Percentiles rank a stretch among this genome's conserved stretches.
These are phyloP conservation scores for Quercus cerris DNA, from an alignment of 306 rosid species.

Conservation along the genomic window DNA sequence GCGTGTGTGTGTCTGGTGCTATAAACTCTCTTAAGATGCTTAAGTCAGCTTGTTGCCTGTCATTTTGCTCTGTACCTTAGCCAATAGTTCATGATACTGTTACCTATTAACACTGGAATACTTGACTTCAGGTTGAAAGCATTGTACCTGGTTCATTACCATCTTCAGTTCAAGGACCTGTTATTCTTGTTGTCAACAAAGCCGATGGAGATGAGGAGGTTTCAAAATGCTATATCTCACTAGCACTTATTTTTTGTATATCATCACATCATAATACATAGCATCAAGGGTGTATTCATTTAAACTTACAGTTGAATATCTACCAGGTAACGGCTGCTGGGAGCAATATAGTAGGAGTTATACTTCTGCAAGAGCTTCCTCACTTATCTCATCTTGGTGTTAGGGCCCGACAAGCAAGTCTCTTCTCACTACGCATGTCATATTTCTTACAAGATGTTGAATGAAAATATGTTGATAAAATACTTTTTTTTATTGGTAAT, in stretches of 20 bases:
- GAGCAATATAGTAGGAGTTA: conserved; percentile 75
- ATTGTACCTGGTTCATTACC: conserved; percentile 85
- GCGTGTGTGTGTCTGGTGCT: background rate
- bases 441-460: background rate
- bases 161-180: conserved; percentile 64
- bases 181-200: conserved; percentile 70
- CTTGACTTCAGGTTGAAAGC: conserved; percentile 71
- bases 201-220: conserved; percentile 99
- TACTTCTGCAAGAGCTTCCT: conserved; percentile 94
- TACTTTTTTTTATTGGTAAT: conserved; percentile 19
- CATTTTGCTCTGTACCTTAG: background rate
- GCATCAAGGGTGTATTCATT: background rate
- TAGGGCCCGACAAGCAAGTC: conserved; percentile 90
- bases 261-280: background rate
- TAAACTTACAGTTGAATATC: conserved; percentile 22
- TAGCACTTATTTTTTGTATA: background rate
- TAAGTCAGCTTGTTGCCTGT: background rate
- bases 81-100: background rate
- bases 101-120: conserved; percentile 12
- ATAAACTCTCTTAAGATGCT: background rate
- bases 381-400: conserved; percentile 99
- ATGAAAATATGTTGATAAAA: background rate
- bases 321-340: conserved; percentile 92
- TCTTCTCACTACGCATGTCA: conserved; percentile 16
- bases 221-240: conserved; percentile 4